Evolutionary conservation across 768 basidiomycete genomes (phyloP), one percentile per base, ranked within the genome.

Genomic region (Austroboletus eburneus): DNA sequence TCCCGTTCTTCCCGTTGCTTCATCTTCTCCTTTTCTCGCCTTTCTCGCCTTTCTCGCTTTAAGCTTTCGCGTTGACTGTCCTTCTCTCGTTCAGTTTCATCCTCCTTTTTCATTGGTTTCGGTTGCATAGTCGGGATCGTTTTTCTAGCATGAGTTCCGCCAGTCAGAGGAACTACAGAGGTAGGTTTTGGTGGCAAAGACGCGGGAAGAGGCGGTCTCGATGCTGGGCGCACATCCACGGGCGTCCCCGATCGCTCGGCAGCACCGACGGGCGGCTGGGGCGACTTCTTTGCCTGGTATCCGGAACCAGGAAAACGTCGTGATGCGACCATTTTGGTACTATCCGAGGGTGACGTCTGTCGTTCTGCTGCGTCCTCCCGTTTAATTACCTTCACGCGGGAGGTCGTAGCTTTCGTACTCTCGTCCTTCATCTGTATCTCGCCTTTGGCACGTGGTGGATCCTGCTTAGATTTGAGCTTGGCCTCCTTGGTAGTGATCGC

Each of bases 301-400:
- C 77, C 77, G 4, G 78, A 79, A 0, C 78, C 78, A 23, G 78
- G 78, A 12, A 66, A 46, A 27, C 73, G 70, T 39, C 71, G 64
- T 9, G 58, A 48, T 2, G 56, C 46, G 6, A 57, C 39, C 9
- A 55, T 44, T 35, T 71, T 57, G n/a, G 51, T 24, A 17, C 37
- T 16, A 17, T 56, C 56, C 6, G 54, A 57, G 29, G 62, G 44
- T 17, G 54, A 61, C 3, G 58, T 33, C 16, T 42, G 46, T 37
- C 48, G 61, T 34, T 61, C 63, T 38, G n/a, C n/a, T n/a, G 33
- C 36, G 35, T 59, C 63, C 43, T 49, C 54, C 1, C 55, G 61
- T 54, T 64, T 66, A 37, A 64, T 47, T n/a, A 63, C 56, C 39
- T 62, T 67, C 13, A 61, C 51, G 8, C 60, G 61, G 3, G 69